Percentiles rank a stretch among this genome's conserved stretches.
phyloP scores from a whole-genome alignment of 164 flowering plant genomes.

The Taxillus chinensis region DNA sequence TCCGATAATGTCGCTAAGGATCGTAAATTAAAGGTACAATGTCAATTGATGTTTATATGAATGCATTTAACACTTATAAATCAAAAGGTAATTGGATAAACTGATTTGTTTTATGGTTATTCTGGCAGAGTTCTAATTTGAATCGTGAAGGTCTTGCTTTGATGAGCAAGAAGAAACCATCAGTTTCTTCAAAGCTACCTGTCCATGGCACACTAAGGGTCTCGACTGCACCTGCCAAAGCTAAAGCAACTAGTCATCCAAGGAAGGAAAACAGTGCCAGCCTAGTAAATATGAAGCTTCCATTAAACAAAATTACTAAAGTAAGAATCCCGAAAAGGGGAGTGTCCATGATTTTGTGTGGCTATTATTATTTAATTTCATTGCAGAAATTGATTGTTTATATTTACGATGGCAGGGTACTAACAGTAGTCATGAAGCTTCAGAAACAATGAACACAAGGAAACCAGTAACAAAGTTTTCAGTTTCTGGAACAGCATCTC shows the following conservation, averaged over 20 bases:
- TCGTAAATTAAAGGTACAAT: slow-evolving; percentile 29
- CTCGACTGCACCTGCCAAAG: not conserved
- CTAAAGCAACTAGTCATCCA: not conserved
- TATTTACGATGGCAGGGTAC: slow-evolving; percentile 9
- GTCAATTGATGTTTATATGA: not conserved
- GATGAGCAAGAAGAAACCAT: not conserved
- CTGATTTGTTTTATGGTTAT: not conserved
- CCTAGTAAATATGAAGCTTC: not conserved
- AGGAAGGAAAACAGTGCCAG: not conserved
- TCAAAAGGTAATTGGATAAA: not conserved
- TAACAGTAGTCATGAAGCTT: slow-evolving; percentile 12
- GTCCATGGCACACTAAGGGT: not conserved
- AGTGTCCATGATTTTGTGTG: too few species aligned
- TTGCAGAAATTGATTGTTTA: not conserved
- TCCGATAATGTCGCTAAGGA: slow-evolving; percentile 11
- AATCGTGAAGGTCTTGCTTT: not conserved
- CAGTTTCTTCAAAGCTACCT: not conserved
- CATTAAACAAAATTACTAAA: not conserved
- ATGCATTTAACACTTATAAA: not conserved
- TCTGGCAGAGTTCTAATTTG: not conserved
- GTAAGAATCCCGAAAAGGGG: not conserved
- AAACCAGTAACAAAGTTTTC: slow-evolving; percentile 17
- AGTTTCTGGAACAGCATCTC: slow-evolving; percentile 11
- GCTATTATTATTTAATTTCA: not conserved
- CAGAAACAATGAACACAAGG: slow-evolving; percentile 17